Evolutionary conservation across 495 filamentous ascomycete species (phyloP), one percentile per base, ranked within the genome.

Genomic region (Penicillium bovifimosum): DNA sequence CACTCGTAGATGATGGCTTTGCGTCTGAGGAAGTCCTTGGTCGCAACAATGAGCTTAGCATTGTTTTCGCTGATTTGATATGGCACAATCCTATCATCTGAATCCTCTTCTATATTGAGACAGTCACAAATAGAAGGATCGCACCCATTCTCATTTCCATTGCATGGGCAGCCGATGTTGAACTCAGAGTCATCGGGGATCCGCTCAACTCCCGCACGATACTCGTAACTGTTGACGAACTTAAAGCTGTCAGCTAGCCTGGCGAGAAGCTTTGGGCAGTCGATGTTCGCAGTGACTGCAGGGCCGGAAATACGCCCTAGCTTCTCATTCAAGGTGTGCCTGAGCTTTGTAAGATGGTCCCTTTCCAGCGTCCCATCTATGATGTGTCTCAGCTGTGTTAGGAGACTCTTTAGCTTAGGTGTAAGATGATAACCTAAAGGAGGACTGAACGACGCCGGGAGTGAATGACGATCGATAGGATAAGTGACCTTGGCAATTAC

Each of bases 1-100:
- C 93, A 98, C 65, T 98, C 93, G 61, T 86, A 89, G 38, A 96
- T 92, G 56, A 72, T 71, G 0, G 68, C 50, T 24, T 64, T 70
- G 0, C 68, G 52, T 2, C 57, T 47, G 3, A 76, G 40, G 31
- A 74, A 75, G 1, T 64, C 58, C 0, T 58, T 49, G 0, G 54
- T 47, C 0, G 72, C 56, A 0, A 73, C 67, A n/a, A 64, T 28
- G 9, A 50, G 13, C 2, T 29, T 18, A 2, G 32, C 35, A 5
- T 47, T 41, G 1, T 1, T 24, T 2, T 26, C 13, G 9, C 16
- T 36, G 18, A 40, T 9, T 44, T 59, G 47, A 43, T 80, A 80
- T 0, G 75, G 67, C 10, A 73, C 64, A 42, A 74, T 68, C 6
- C 45, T 51, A 3, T 68, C 42, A 7, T 74, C 61, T 0, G 65